These are phyloP conservation scores for Zygnema cylindricum DNA, from an alignment of 139 green algal genomes.

Conservation along the genomic window DNA sequence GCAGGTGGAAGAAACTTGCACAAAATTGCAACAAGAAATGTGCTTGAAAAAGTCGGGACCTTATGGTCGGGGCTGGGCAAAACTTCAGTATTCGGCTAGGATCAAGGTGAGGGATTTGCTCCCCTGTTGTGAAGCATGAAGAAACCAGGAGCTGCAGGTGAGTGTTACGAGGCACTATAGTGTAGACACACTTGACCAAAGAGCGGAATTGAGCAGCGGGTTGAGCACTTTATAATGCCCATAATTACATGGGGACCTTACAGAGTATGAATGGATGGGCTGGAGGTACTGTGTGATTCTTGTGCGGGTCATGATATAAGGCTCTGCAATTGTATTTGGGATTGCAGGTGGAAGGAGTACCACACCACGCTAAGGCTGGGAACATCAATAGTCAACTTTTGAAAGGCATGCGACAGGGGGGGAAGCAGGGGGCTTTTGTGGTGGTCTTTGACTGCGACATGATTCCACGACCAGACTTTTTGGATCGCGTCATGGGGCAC, in stretches of 20 bases:
- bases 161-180: too few relatives aligned
- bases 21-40: constrained; percentile 6
- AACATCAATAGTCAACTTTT: constrained; percentile 49
- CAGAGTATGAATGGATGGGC: too few relatives aligned
- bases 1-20: constrained; percentile 3
- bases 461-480: constrained; percentile 38
- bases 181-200: too few relatives aligned
- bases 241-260: too few relatives aligned
- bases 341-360: constrained; percentile 34
- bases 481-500: constrained; percentile 29
- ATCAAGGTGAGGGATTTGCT: too few relatives aligned
- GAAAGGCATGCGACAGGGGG: not conserved
- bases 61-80: not conserved
- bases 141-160: too few relatives aligned
- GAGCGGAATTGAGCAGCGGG: too few relatives aligned
- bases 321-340: too few relatives aligned
- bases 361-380: constrained; percentile 52
- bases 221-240: too few relatives aligned
- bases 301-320: too few relatives aligned
- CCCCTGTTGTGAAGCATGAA: too few relatives aligned
- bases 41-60: not conserved
- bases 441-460: constrained; percentile 56
- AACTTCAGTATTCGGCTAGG: not conserved
- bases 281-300: too few relatives aligned
- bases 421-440: constrained; percentile 10